Base-by-base conservation (phyloP, 1,139 yeast species). In the Kurtzmaniella quercitrusa region DNA sequence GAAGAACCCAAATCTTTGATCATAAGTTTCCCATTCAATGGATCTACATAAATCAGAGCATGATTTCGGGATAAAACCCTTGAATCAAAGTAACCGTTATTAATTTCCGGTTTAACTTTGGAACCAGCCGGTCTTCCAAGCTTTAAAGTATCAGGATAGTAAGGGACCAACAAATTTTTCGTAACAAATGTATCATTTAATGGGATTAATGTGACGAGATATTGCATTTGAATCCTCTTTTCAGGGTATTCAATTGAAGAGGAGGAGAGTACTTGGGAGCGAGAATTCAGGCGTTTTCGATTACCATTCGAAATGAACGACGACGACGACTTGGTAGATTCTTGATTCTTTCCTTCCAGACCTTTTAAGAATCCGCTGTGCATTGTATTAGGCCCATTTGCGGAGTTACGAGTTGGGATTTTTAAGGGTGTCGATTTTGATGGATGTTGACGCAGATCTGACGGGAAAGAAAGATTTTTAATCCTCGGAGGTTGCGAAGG, bases 51-150 rank as follows among this genome's bases (percentile, higher is more conserved):
- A 49, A 93, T 68, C 54, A 88, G 93, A 0, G 99, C 99, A 65
- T 93, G 99, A 56, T 87, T 93, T 51, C 99, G 73, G 39, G 95
- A 85, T 42, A 93, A 74, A 12, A 94, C 98, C 34, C 98, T 72
- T 8, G 97, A 89, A 60, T 93, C 98, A 58, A 93, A 93, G 61
- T 79, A 91, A 0, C 98, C 98, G 60, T 94, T 94, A 37, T 86
- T 83, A 7, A 85, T 78, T 45, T 83, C 80, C 10, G 95, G 91
- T 50, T 77, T 77, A 42, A 85, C 79, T 53, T 80, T 85, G 15
- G 85, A 79, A 46, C 86, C 89, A 43, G 84, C 75, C 7, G 87
- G 98, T 44, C 99, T 76, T 1, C 99, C 98, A 21, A 93, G 71
- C 57, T 88, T 88, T 44, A 93, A 67, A 1, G 90, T 83, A 19